A percentile compares a stretch with the other conserved stretches of the same genome.
phyloP scores from a whole-genome alignment of 2,329 filamentous ascomycete genomes.

The Byssothecium circinans region DNA sequence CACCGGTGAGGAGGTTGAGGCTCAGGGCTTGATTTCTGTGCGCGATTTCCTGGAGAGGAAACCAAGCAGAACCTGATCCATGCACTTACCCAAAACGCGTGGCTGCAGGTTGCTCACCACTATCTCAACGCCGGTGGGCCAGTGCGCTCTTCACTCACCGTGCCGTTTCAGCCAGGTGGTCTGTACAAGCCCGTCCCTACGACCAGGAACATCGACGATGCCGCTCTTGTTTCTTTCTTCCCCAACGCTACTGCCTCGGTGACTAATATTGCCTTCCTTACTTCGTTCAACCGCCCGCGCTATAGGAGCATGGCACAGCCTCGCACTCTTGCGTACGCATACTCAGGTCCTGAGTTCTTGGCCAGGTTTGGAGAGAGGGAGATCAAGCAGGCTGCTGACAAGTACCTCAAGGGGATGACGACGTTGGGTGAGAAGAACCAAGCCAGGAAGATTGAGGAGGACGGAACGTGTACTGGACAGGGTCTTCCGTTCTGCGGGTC shows the following conservation, averaged over 20 bases:
- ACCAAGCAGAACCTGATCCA: constrained; percentile 3
- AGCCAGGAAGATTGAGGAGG: constrained; percentile 2
- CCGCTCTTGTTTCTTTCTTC: constrained; percentile 2
- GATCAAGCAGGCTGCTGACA: neutral
- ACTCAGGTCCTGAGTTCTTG: neutral
- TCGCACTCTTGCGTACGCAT: constrained; percentile 5
- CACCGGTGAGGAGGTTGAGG: constrained; percentile 2
- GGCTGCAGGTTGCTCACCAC: constrained; percentile 7
- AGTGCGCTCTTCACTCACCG: constrained; percentile 1
- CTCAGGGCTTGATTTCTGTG: neutral
- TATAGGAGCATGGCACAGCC: constrained; percentile 4
- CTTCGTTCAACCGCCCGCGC: constrained; percentile 7
- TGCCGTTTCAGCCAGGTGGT: constrained; percentile 4
- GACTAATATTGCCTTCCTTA: constrained; percentile 2
- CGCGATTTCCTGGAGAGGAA: neutral
- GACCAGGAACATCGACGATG: constrained; percentile 1
- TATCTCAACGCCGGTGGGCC: constrained; percentile 7
- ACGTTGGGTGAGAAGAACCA: constrained; percentile 2
- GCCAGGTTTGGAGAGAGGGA: constrained; percentile 1
- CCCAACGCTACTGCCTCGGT: constrained; percentile 4
- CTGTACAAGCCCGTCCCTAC: constrained; percentile 3
- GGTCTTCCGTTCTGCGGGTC: constrained; percentile 7
- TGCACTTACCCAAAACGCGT: constrained; percentile 5
- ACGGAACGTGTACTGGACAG: constrained; percentile 6
- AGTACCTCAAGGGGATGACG: constrained; percentile 1